phyloP scores from a whole-genome alignment of 306 rosid genomes.

The Gastrolobium bilobum region DNA sequence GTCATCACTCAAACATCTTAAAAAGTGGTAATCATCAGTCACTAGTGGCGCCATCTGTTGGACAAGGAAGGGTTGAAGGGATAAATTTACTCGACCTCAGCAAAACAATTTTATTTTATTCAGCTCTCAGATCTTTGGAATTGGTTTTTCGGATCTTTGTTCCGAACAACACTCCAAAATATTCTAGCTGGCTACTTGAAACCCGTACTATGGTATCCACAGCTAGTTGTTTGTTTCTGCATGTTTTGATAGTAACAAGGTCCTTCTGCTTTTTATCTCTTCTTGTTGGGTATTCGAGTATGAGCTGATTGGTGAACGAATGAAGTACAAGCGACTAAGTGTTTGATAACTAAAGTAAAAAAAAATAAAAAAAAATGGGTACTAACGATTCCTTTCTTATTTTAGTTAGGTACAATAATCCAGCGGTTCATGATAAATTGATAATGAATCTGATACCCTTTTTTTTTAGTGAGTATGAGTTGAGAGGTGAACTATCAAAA shows the following conservation, averaged over 20 bases:
- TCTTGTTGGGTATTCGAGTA: background rate
- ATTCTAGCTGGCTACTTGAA: slow-evolving; percentile 51
- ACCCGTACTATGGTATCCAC: slow-evolving; percentile 27
- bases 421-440: no score
- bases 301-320: slow-evolving; percentile 11
- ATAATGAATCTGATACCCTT: no score
- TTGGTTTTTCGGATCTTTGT: slow-evolving; percentile 52
- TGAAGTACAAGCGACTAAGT: background rate
- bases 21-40: background rate
- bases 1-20: background rate
- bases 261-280: background rate
- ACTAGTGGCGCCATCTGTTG: slow-evolving; percentile 17
- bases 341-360: no score
- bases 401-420: no score
- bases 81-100: background rate
- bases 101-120: slow-evolving; percentile 5
- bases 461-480: no score
- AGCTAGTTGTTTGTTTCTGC: slow-evolving; percentile 32
- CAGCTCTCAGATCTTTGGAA: slow-evolving; percentile 51
- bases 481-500: no score
- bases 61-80: slow-evolving; percentile 22
- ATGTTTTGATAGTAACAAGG: slow-evolving; percentile 1
- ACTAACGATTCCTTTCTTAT: no score
- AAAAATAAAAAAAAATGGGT: no score
- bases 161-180: slow-evolving; percentile 56